Conservation (phyloP, 495 filamentous ascomycete species). For the Hyaloscypha finlandica region DNA sequence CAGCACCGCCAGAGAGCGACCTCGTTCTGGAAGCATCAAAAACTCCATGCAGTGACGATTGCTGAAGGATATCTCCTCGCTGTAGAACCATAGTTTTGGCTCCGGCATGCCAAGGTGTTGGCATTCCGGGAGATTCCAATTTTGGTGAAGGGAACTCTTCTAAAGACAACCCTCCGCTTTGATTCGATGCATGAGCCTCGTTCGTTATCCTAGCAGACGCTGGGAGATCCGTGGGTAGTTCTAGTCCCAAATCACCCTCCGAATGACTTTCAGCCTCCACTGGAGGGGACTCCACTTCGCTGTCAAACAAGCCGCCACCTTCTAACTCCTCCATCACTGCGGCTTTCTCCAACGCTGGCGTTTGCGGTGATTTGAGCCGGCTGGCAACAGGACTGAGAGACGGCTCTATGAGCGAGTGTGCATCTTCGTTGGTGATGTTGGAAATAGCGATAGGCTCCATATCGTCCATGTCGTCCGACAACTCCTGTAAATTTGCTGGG, state of each 20-base stretch:
- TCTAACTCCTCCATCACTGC: slow-evolving; percentile 62
- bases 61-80: slow-evolving; percentile 30
- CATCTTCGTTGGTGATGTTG: slow-evolving; percentile 47
- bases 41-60: slow-evolving; percentile 42
- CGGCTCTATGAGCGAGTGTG: slow-evolving; percentile 68
- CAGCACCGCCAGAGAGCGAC: slow-evolving; percentile 44
- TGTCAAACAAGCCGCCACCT: slow-evolving; percentile 56
- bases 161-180: slow-evolving; percentile 35
- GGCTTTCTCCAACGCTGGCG: slow-evolving; percentile 74
- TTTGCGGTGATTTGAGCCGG: slow-evolving; percentile 68
- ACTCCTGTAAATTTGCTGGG: background rate
- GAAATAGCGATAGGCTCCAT: slow-evolving; percentile 17
- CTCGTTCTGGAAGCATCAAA: slow-evolving; percentile 38
- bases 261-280: slow-evolving; percentile 32
- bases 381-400: slow-evolving; percentile 74
- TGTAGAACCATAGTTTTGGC: slow-evolving; percentile 45
- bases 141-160: slow-evolving; percentile 34
- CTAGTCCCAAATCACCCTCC: slow-evolving; percentile 21
- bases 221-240: background rate
- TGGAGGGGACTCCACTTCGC: slow-evolving; percentile 27
- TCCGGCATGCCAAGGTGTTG: slow-evolving; percentile 39
- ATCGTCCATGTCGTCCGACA: slow-evolving; percentile 7
- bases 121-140: slow-evolving; percentile 22
- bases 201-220: background rate
- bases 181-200: slow-evolving; percentile 1